Conservation (phyloP, 768 basidiomycete species). For the Macrolepiota fuliginosa region DNA sequence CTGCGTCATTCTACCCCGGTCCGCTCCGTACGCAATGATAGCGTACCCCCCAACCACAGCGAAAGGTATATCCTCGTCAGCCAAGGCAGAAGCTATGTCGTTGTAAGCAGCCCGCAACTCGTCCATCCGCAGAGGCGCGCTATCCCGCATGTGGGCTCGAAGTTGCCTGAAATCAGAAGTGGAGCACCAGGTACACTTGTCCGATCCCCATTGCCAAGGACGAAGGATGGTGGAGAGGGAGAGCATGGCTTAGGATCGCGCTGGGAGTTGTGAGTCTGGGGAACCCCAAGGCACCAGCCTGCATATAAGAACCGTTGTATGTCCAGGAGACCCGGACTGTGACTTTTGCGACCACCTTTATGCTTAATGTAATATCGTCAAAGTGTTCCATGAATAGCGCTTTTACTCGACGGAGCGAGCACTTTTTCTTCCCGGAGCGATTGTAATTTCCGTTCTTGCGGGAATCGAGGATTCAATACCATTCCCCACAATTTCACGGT, state of each 20-base stretch:
- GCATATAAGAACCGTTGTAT: neutral
- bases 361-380: neutral
- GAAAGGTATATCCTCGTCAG: neutral
- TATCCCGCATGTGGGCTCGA: neutral
- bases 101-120: neutral
- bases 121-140: neutral
- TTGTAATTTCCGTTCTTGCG: constrained; percentile 1
- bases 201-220: neutral
- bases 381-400: neutral
- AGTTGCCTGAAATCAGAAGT: neutral
- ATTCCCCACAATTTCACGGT: neutral
- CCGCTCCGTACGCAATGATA: neutral
- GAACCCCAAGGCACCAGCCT: neutral
- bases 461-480: neutral
- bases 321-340: neutral
- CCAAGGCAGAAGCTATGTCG: neutral
- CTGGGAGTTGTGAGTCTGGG: neutral
- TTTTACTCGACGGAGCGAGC: neutral
- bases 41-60: neutral
- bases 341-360: neutral
- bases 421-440: neutral
- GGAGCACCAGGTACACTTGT: neutral
- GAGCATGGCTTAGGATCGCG: neutral
- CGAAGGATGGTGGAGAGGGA: neutral
- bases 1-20: neutral